Percentiles rank a stretch among this genome's conserved stretches.
Evolutionary conservation across 2,329 filamentous ascomycete genomes (phyloP).

Genomic region (Rhynchosporium agropyri): DNA sequence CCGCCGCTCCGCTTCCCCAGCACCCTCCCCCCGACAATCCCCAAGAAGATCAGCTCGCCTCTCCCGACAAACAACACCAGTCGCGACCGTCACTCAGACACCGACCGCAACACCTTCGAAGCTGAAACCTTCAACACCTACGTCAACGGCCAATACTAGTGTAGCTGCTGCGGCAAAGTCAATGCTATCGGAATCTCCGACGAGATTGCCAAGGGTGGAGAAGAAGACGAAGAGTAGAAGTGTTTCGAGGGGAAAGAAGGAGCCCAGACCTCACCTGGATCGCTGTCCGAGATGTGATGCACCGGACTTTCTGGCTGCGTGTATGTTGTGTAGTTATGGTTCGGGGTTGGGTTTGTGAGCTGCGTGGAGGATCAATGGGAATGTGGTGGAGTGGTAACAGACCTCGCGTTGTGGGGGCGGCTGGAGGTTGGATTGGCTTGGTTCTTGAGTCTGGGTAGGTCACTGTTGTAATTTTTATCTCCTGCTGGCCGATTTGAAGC

Average conservation of each 20-base stretch:
- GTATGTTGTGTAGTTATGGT: slow-evolving; percentile 15
- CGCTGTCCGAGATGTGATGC: slow-evolving; percentile 20
- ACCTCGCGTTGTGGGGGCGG: background rate
- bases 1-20: background rate
- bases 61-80: background rate
- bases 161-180: background rate
- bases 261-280: background rate
- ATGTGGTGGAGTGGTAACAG: too few relatives aligned
- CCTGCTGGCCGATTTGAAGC: too few relatives aligned
- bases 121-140: background rate
- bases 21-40: background rate
- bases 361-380: background rate
- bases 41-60: background rate
- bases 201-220: too few relatives aligned
- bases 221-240: too few relatives aligned
- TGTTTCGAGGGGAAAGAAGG: too few relatives aligned
- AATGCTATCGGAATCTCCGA: background rate
- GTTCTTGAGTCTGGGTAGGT: too few relatives aligned
- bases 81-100: background rate
- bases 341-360: slow-evolving; percentile 14
- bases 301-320: slow-evolving; percentile 10
- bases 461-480: too few relatives aligned
- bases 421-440: background rate
- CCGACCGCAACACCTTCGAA: background rate
- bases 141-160: background rate